Evolutionary conservation across 768 basidiomycete species (phyloP).

Genomic region (Collybia mongolica): DNA sequence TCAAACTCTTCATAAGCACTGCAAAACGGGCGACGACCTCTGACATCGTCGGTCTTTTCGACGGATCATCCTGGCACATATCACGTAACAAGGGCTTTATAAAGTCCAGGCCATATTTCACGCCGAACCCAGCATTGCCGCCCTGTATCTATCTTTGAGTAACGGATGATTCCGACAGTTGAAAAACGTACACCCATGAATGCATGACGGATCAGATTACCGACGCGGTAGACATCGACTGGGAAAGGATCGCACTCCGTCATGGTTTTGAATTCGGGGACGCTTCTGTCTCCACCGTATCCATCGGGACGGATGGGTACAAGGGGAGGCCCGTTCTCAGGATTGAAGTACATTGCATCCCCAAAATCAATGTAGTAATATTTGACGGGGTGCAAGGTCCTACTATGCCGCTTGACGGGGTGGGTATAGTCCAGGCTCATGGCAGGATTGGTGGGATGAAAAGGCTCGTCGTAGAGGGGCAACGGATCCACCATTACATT

Average conservation of each 20-base stretch:
- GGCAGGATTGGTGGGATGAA: slow-evolving; percentile 16
- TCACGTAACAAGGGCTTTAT: slow-evolving; percentile 25
- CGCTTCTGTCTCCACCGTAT: slow-evolving; percentile 36
- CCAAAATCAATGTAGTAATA: slow-evolving; percentile 33
- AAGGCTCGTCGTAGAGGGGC: slow-evolving; percentile 14
- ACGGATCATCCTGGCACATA: slow-evolving; percentile 33
- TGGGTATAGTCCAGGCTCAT: slow-evolving; percentile 13
- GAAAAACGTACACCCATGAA: slow-evolving; percentile 7
- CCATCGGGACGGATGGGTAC: slow-evolving; percentile 21
- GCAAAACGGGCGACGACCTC: slow-evolving; percentile 32
- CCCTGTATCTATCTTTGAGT: not conserved
- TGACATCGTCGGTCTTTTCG: slow-evolving; percentile 32
- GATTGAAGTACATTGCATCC: slow-evolving; percentile 22
- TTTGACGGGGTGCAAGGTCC: slow-evolving; percentile 19
- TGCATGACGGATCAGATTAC: slow-evolving; percentile 21
- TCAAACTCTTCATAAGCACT: slow-evolving; percentile 19
- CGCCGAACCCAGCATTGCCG: not conserved
- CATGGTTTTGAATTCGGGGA: slow-evolving; percentile 22
- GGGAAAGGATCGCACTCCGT: slow-evolving; percentile 26
- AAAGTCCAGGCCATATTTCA: slow-evolving; percentile 24
- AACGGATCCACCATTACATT: slow-evolving; percentile 30
- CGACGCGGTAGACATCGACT: slow-evolving; percentile 34
- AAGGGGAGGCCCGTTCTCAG: slow-evolving; percentile 20
- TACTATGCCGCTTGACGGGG: slow-evolving; percentile 4
- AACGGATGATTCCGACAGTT: not conserved